Percentiles rank a stretch among this genome's conserved stretches.
These are phyloP conservation scores for Lizonia empirigonia DNA, from an alignment of 2,329 filamentous ascomycete species.

Conservation along the genomic window DNA sequence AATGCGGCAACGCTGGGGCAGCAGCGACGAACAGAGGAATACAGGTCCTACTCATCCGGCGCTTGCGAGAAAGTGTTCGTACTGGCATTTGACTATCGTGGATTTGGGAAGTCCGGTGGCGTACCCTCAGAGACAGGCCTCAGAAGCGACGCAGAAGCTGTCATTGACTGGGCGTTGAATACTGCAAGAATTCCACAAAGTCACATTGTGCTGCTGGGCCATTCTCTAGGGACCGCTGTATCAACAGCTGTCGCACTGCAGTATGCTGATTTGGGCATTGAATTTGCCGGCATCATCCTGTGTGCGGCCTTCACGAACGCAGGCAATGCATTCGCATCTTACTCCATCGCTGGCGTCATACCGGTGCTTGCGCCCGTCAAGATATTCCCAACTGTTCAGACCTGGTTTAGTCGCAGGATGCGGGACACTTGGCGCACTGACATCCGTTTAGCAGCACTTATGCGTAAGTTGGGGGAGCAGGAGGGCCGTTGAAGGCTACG, in stretches of 20 bases:
- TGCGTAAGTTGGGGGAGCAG: conserved; percentile 42
- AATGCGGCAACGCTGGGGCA: conserved; percentile 82
- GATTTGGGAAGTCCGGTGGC: conserved; percentile 83
- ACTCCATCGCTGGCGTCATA: conserved; percentile 75
- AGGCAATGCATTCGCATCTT: conserved; percentile 74
- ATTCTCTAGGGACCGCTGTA: conserved; percentile 88
- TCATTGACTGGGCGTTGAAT: conserved; percentile 76
- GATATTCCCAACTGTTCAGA: conserved; percentile 67
- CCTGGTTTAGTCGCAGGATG: conserved; percentile 68
- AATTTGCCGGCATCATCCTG: conserved; percentile 81
- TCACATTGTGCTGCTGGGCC: conserved; percentile 80
- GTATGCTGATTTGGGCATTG: conserved; percentile 63
- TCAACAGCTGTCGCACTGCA: conserved; percentile 74
- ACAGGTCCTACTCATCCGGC: conserved; percentile 75
- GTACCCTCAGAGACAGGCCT: conserved; percentile 78
- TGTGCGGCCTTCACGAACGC: conserved; percentile 80
- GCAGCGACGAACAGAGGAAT: conserved; percentile 74
- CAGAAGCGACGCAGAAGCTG: conserved; percentile 75
- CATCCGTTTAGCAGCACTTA: conserved; percentile 66
- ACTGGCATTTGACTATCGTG: conserved; percentile 88
- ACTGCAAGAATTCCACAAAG: conserved; percentile 68
- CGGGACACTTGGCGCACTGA: conserved; percentile 81
- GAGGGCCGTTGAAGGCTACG: not conserved
- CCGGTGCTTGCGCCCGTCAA: conserved; percentile 77
- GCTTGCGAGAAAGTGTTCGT: conserved; percentile 63